Base-by-base conservation (phyloP, 2,329 filamentous ascomycete species). In the Didymosphaeria variabile region DNA sequence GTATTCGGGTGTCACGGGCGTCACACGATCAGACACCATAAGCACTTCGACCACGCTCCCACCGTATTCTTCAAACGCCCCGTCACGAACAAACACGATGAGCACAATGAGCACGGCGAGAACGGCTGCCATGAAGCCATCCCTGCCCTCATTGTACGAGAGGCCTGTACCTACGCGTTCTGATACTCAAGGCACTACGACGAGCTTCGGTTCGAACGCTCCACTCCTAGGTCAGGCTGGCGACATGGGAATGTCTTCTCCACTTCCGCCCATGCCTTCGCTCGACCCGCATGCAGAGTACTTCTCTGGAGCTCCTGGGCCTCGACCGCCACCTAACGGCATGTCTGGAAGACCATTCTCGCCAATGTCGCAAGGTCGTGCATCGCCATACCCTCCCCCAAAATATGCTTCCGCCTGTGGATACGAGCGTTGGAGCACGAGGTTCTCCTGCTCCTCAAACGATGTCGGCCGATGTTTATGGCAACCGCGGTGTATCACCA, bases 201-300 rank as follows among this genome's bases (percentile, higher is more conserved):
- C 81, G n/a, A 91, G 84, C 71, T 90, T 88, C 71, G 86, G 84
- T 13, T 88, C 90, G 2, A 87, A 89, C 62, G 84, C 86, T 8
- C 87, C 90, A 0, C 82, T 92, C 6, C 78, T 91, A 40, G 78
- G 80, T 19, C 82, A 86, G 61, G 88, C 88, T 6, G 83, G 84
- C 34, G 83, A 84, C 7, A 90, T 90, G 86, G 88, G 88, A 19
- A 66, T 58, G 42, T 61, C 71, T 1, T 73, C 75, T 19, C 72
- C 76, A 15, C 47, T 64, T 23, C 74, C 74, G 45, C 69, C 74
- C 7, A 70, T 78, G 65, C 74, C 74, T 51, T 56, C 67, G 32
- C 60, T 73, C 1, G 70, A 73, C 38, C 69, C 67, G 13, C 71
- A 72, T 32, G 63, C 57, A 17, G 71, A 75, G 13, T 76, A 75